Evolutionary conservation across 2,329 filamentous ascomycete species (phyloP).

Genomic region (Coniochaeta hoffmannii): DNA sequence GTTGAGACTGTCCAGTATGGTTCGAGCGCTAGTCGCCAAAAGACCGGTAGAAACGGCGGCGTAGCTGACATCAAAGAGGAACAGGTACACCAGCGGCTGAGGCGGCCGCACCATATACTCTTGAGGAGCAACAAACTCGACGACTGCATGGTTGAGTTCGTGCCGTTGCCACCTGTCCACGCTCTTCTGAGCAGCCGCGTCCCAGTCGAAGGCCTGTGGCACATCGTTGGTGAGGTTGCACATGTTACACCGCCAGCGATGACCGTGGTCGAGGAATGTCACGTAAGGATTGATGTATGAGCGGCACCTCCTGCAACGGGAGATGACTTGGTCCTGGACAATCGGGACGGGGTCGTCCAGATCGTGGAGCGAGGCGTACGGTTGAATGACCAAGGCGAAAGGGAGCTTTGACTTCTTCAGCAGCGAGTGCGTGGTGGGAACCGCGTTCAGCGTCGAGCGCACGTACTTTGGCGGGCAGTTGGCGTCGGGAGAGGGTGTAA

Average conservation of each 20-base stretch:
- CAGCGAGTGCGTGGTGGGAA: constrained; percentile 85
- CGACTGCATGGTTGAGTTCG: constrained; percentile 92
- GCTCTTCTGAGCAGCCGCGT: constrained; percentile 81
- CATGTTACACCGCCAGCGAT: constrained; percentile 99
- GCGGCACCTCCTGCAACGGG: constrained; percentile 87
- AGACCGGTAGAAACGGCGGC: constrained; percentile 84
- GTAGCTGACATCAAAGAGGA: constrained; percentile 92
- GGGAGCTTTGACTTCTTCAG: constrained; percentile 96
- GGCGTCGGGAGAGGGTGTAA: constrained; percentile 82
- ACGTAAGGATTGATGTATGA: constrained; percentile 98
- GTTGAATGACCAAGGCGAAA: constrained; percentile 92
- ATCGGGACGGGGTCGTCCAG: constrained; percentile 85
- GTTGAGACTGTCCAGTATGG: constrained; percentile 90
- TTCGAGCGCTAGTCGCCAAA: constrained; percentile 83
- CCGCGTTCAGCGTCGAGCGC: constrained; percentile 87
- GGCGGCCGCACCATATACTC: constrained; percentile 99
- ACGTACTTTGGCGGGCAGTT: constrained; percentile 94
- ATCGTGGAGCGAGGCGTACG: constrained; percentile 88
- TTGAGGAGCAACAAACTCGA: constrained; percentile 95
- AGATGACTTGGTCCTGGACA: constrained; percentile 95
- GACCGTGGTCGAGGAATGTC: constrained; percentile 91
- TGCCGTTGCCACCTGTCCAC: constrained; percentile 87
- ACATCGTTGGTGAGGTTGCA: constrained; percentile 98
- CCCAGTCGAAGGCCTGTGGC: constrained; percentile 99
- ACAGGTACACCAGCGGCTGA: constrained; percentile 90